Conservation (phyloP, 106 monocot genomes). For the Alisma plantagoaquatica region DNA sequence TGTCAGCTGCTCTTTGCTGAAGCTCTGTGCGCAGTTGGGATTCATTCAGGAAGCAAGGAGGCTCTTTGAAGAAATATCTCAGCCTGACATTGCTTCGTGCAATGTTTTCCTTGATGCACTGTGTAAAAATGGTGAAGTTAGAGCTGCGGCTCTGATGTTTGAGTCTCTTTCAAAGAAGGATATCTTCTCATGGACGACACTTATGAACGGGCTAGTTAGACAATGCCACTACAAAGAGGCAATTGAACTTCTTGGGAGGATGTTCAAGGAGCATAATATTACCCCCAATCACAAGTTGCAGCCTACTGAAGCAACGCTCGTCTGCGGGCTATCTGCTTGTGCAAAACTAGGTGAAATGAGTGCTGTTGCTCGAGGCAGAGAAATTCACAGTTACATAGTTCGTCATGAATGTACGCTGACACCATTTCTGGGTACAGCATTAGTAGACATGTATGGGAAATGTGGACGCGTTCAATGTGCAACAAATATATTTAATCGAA, state of each 20-base stretch:
- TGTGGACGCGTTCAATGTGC: conserved; percentile 23
- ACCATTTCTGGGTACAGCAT: conserved; percentile 34
- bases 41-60: conserved; percentile 13
- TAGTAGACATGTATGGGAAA: conserved; percentile 67
- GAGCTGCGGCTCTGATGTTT: conserved; percentile 21
- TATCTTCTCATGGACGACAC: conserved; percentile 47
- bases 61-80: conserved; percentile 36
- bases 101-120: conserved; percentile 41
- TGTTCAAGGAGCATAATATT: conserved; percentile 20
- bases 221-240: conserved; percentile 17
- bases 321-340: conserved; percentile 45
- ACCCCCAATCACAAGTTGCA: neutral
- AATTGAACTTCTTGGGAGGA: conserved; percentile 19
- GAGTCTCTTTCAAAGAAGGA: conserved; percentile 8
- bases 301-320: conserved; percentile 42
- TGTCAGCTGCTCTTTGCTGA: conserved; percentile 27
- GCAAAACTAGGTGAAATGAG: conserved; percentile 13
- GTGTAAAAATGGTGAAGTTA: conserved; percentile 23
- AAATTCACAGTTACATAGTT: conserved; percentile 33
- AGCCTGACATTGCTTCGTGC: conserved; percentile 28
- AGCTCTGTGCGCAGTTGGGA: conserved; percentile 20
- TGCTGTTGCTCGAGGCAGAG: conserved; percentile 11
- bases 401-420: conserved; percentile 16
- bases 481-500: conserved; percentile 7
- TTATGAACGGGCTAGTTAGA: conserved; percentile 33